A percentile compares a stretch with the other conserved stretches of the same genome.
phyloP scores from a whole-genome alignment of 2,329 filamentous ascomycete genomes.

The Emydomyces testavorans region DNA sequence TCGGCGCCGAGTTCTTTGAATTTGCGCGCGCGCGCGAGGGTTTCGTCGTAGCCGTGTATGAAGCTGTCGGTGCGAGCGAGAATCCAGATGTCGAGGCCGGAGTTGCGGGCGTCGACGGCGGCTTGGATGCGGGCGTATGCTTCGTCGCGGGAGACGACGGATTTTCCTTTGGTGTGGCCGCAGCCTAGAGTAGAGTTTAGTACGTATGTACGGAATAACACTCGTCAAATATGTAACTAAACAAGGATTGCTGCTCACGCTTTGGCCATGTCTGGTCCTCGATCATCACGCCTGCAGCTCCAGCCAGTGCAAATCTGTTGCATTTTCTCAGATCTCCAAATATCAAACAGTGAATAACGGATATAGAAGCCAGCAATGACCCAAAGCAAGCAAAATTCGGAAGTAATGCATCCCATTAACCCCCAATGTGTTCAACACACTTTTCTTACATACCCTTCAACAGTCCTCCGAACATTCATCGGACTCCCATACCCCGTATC shows the following conservation, averaged over 20 bases:
- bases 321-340: neutral
- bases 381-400: too few species aligned
- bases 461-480: conserved; percentile 39
- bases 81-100: conserved; percentile 38
- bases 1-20: conserved; percentile 38
- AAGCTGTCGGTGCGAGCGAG: conserved; percentile 37
- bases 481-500: conserved; percentile 41
- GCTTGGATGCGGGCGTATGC: conserved; percentile 39
- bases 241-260: conserved; percentile 27
- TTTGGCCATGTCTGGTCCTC: conserved; percentile 43
- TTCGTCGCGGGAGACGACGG: conserved; percentile 37
- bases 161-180: conserved; percentile 39
- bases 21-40: conserved; percentile 32
- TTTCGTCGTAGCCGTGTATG: conserved; percentile 38
- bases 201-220: too few species aligned
- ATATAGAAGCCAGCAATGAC: too few species aligned
- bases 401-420: too few species aligned
- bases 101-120: conserved; percentile 37
- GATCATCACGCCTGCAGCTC: conserved; percentile 33
- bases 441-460: conserved; percentile 32
- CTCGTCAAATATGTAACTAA: too few species aligned
- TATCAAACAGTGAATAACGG: neutral
- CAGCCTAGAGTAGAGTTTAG: conserved; percentile 24
- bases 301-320: conserved; percentile 26
- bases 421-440: too few species aligned